A percentile compares a stretch with the other conserved stretches of the same genome.
phyloP scores from a whole-genome alignment of 495 filamentous ascomycete genomes.

The Xylaria nigripes region DNA sequence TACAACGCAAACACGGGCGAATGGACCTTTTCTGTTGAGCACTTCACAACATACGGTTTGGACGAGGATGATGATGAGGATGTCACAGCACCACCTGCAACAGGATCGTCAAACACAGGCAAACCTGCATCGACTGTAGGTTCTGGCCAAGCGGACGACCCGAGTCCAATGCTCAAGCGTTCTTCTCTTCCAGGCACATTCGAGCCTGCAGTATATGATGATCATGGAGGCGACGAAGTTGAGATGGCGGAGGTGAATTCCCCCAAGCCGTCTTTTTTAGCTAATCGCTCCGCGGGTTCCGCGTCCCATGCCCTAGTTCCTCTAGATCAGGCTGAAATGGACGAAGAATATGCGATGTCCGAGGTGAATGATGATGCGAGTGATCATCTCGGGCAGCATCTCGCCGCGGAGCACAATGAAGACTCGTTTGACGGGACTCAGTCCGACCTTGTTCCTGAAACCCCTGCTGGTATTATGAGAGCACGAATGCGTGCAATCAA shows the following conservation, averaged over 20 bases:
- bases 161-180: constrained; percentile 64
- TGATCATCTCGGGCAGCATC: constrained; percentile 57
- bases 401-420: constrained; percentile 56
- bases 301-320: constrained; percentile 57
- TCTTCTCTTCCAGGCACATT: constrained; percentile 73
- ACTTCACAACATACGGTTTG: constrained; percentile 94
- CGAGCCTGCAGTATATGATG: constrained; percentile 42
- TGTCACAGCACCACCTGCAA: constrained; percentile 27
- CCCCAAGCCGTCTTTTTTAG: constrained; percentile 76
- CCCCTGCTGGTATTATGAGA: constrained; percentile 46
- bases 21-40: constrained; percentile 86
- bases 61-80: constrained; percentile 64
- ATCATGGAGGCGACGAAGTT: constrained; percentile 42
- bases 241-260: constrained; percentile 22
- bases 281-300: constrained; percentile 77
- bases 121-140: not conserved
- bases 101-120: not conserved
- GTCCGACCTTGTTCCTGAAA: constrained; percentile 31
- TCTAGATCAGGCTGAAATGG: constrained; percentile 55
- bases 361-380: constrained; percentile 73
- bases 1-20: constrained; percentile 72
- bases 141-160: constrained; percentile 63
- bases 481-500: constrained; percentile 49
- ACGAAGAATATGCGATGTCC: constrained; percentile 62
- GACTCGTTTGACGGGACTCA: constrained; percentile 30